Conservation (phyloP, 768 basidiomycete genomes). For the Tylopilus plumbeoviolaceoides region DNA sequence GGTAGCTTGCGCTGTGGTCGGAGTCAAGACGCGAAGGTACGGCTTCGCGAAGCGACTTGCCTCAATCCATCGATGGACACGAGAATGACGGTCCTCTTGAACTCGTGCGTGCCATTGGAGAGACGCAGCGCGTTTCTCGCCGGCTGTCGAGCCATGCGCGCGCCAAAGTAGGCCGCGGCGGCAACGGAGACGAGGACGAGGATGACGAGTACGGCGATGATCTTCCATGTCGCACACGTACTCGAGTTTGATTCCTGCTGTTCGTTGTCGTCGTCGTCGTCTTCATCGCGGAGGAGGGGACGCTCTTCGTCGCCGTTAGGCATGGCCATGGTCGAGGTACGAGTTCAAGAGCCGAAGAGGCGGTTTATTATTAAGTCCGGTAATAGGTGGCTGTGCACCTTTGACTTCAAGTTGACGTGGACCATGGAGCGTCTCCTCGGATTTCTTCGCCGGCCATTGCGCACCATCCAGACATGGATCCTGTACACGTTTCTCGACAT, state of each 20-base stretch:
- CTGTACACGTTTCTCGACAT: constrained; percentile 53
- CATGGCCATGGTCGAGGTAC: neutral
- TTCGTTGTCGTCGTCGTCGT: neutral
- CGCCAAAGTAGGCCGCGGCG: constrained; percentile 9
- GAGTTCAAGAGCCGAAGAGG: neutral
- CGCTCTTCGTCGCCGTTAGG: constrained; percentile 25
- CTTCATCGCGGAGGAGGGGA: constrained; percentile 18
- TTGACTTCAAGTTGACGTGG: neutral
- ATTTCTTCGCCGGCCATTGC: constrained; percentile 11
- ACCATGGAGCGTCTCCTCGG: constrained; percentile 2
- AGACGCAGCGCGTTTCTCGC: constrained; percentile 30
- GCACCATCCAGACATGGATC: constrained; percentile 21
- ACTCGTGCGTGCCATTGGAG: constrained; percentile 82
- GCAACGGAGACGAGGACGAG: constrained; percentile 16
- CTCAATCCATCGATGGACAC: constrained; percentile 86
- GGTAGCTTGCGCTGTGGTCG: constrained; percentile 67
- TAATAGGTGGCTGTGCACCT: constrained; percentile 22
- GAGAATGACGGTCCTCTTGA: constrained; percentile 75
- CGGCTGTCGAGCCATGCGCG: neutral
- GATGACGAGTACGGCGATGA: constrained; percentile 7
- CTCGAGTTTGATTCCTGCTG: neutral
- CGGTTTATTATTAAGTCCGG: neutral
- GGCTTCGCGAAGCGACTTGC: constrained; percentile 33
- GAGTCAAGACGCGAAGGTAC: neutral
- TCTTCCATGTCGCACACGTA: constrained; percentile 3